These are phyloP conservation scores for Lepraria neglecta DNA, from an alignment of 495 filamentous ascomycete species.

Conservation along the genomic window DNA sequence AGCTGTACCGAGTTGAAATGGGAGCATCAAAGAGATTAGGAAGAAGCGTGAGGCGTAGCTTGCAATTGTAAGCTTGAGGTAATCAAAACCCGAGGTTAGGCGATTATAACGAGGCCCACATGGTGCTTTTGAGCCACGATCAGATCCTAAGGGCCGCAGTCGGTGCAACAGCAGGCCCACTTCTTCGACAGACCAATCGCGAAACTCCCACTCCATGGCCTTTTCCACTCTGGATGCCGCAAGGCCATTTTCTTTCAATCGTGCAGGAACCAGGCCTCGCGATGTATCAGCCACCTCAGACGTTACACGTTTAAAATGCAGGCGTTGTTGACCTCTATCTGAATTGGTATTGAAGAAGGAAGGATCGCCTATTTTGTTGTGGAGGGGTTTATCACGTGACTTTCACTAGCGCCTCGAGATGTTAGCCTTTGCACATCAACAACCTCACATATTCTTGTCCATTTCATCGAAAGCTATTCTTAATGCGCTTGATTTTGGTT, in stretches of 20 bases:
- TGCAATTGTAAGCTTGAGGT: neutral
- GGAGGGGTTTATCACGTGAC: neutral
- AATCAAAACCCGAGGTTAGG: neutral
- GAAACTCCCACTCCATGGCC: constrained; percentile 7
- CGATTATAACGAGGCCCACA: neutral
- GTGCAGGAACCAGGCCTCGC: neutral
- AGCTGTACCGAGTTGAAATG: neutral
- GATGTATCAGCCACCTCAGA: neutral
- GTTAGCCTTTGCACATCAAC: neutral
- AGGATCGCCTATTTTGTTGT: neutral
- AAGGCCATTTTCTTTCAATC: neutral
- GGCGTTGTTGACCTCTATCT: neutral
- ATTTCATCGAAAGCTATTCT: neutral
- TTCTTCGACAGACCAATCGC: constrained; percentile 11
- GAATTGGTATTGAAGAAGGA: neutral
- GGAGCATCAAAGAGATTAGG: neutral
- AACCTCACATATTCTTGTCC: neutral
- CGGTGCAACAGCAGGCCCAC: constrained; percentile 3
- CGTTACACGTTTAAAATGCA: neutral
- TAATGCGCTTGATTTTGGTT: neutral
- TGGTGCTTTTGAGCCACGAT: neutral
- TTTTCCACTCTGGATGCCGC: neutral
- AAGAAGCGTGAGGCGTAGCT: neutral
- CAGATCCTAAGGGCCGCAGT: neutral
- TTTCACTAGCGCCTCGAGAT: neutral